Percentiles rank a stretch among this genome's conserved stretches.
Conservation (phyloP, 345 rosid genomes). For the Moringa oleifera region DNA sequence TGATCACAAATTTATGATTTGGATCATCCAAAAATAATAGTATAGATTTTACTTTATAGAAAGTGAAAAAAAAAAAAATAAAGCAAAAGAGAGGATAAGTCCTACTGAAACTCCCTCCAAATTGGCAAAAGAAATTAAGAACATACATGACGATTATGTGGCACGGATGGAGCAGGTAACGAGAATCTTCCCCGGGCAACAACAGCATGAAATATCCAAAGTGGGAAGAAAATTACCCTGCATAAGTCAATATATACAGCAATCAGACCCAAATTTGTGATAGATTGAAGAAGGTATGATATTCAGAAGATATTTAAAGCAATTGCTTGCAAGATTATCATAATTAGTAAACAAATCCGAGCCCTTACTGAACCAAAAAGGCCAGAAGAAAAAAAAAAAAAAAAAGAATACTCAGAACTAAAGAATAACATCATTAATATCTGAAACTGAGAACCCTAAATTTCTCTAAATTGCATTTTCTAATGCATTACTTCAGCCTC, state of each 20-base stretch:
- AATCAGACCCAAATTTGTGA: slow-evolving; percentile 1
- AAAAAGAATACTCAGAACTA: background rate
- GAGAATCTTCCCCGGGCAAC: slow-evolving; percentile 96
- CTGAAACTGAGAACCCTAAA: too few species aligned
- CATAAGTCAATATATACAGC: slow-evolving; percentile 17
- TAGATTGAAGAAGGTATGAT: background rate
- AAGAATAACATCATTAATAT: too few species aligned
- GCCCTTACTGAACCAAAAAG: too few species aligned
- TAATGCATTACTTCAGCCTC: background rate
- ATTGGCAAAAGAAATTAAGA: slow-evolving; percentile 2
- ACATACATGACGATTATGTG: slow-evolving; percentile 84
- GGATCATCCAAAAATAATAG: background rate
- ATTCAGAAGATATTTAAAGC: background rate
- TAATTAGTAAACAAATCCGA: too few species aligned
- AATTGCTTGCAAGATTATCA: background rate
- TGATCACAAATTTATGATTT: slow-evolving; percentile 1
- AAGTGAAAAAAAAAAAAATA: background rate
- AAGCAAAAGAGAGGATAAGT: background rate
- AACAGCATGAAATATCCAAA: slow-evolving; percentile 93
- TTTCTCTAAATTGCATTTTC: too few species aligned
- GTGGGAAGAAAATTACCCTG: slow-evolving; percentile 79
- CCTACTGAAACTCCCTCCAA: background rate
- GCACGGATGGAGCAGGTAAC: slow-evolving; percentile 91
- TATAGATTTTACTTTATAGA: background rate
- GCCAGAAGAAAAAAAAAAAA: too few species aligned